A percentile compares a stretch with the other conserved stretches of the same genome.
Evolutionary conservation across 2,329 filamentous ascomycete genomes (phyloP).

Genomic region (Penicillium concentricum): DNA sequence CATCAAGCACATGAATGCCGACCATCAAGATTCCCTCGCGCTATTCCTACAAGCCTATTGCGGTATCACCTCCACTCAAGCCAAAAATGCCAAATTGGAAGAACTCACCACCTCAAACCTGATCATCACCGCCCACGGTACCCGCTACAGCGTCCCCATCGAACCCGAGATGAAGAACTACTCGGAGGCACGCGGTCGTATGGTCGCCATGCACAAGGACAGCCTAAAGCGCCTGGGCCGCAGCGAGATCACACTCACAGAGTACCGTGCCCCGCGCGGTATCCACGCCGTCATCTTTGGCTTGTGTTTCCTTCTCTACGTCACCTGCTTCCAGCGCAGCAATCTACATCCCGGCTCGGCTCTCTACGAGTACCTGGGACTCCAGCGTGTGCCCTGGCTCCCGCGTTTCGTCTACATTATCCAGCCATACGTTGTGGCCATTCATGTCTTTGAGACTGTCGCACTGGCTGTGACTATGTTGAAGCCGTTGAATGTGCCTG

Average conservation of each 20-base stretch:
- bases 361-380: constrained; percentile 50
- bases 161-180: constrained; percentile 68
- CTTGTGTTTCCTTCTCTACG: constrained; percentile 55
- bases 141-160: constrained; percentile 58
- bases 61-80: constrained; percentile 55
- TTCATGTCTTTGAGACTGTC: constrained; percentile 66
- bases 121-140: constrained; percentile 56
- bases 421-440: constrained; percentile 58
- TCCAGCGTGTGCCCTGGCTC: constrained; percentile 60
- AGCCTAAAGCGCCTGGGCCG: constrained; percentile 61
- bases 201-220: constrained; percentile 70
- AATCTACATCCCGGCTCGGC: constrained; percentile 55
- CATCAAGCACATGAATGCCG: constrained; percentile 81
- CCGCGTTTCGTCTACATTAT: constrained; percentile 57
- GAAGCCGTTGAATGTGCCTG: constrained; percentile 52
- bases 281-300: constrained; percentile 56
- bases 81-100: constrained; percentile 60
- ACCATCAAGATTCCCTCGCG: constrained; percentile 72
- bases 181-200: constrained; percentile 65
- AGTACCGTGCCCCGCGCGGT: constrained; percentile 52
- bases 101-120: constrained; percentile 66
- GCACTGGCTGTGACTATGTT: constrained; percentile 48
- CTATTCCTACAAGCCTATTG: constrained; percentile 76
- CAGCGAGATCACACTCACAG: constrained; percentile 55
- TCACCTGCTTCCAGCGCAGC: constrained; percentile 50